Percentiles rank a stretch among this genome's conserved stretches.
Evolutionary conservation across 73 alveolate genomes (phyloP).

Genomic region (Symbiodinium natans): DNA sequence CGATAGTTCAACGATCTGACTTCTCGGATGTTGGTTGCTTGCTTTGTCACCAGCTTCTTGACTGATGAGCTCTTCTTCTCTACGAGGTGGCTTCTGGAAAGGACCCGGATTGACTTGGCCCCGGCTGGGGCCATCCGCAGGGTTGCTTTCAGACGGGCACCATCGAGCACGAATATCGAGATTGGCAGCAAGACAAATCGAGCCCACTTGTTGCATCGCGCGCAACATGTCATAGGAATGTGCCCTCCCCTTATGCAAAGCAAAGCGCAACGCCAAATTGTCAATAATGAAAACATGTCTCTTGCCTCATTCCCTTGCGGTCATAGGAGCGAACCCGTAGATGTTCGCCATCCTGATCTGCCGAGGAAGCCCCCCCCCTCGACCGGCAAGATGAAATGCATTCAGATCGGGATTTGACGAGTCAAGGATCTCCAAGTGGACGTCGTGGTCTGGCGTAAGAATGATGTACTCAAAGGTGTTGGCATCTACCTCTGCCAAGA

Average conservation of each 20-base stretch:
- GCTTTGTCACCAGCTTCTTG: not conserved
- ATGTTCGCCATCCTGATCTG: not conserved
- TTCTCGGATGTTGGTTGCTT: not conserved
- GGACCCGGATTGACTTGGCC: slow-evolving; percentile 40
- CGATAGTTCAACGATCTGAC: no score
- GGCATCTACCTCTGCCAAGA: not conserved
- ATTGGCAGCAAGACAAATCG: not conserved
- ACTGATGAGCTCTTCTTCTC: not conserved
- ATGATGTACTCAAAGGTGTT: not conserved
- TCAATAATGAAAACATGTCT: slow-evolving; percentile 21
- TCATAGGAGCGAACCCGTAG: not conserved
- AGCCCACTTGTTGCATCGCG: not conserved
- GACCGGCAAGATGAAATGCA: not conserved
- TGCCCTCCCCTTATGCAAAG: not conserved
- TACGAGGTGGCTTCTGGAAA: not conserved
- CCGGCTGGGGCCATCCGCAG: slow-evolving; percentile 3
- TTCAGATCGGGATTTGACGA: not conserved
- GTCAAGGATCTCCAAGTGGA: not conserved
- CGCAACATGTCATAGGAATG: not conserved
- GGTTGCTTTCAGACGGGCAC: not conserved
- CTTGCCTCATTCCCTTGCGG: not conserved
- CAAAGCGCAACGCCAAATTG: not conserved
- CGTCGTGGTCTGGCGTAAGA: not conserved
- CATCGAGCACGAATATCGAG: not conserved
- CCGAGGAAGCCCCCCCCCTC: not conserved